Percentiles rank a stretch among this genome's conserved stretches.
Conservation (phyloP, 495 filamentous ascomycete genomes). For the Xylaria cubensis region DNA sequence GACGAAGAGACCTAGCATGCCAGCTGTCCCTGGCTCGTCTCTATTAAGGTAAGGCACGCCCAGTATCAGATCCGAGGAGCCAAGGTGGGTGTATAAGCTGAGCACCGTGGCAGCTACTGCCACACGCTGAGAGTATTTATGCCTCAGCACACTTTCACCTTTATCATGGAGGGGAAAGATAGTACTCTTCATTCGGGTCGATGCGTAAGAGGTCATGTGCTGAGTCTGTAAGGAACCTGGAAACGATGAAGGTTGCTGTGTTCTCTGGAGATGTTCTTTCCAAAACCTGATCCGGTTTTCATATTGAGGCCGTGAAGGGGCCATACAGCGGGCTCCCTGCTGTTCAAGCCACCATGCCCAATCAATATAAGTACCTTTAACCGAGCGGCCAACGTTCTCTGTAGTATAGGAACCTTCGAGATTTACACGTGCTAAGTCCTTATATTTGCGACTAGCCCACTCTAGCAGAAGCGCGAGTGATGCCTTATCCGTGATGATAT, state of each 20-base stretch:
- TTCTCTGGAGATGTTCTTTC: neutral
- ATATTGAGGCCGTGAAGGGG: neutral
- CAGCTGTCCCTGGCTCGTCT: neutral
- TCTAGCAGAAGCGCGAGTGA: neutral
- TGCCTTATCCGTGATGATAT: neutral
- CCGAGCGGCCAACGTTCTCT: neutral
- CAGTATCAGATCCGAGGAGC: neutral
- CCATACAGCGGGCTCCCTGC: neutral
- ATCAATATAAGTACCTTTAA: neutral
- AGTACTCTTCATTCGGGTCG: neutral
- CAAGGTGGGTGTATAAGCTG: neutral
- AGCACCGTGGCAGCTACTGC: neutral
- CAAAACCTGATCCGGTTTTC: neutral
- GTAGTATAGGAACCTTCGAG: neutral
- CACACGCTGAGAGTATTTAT: neutral
- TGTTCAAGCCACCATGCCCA: neutral
- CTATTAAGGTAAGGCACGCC: neutral
- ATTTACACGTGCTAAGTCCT: neutral
- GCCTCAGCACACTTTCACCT: neutral
- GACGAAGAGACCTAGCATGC: neutral
- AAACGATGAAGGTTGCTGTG: neutral
- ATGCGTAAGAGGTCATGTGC: neutral
- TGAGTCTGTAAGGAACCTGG: neutral
- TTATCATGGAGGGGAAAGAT: neutral
- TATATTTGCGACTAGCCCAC: neutral